A percentile compares a stretch with the other conserved stretches of the same genome.
phyloP scores from a whole-genome alignment of 2,329 filamentous ascomycete species.

The Diaporthe aspalathi region DNA sequence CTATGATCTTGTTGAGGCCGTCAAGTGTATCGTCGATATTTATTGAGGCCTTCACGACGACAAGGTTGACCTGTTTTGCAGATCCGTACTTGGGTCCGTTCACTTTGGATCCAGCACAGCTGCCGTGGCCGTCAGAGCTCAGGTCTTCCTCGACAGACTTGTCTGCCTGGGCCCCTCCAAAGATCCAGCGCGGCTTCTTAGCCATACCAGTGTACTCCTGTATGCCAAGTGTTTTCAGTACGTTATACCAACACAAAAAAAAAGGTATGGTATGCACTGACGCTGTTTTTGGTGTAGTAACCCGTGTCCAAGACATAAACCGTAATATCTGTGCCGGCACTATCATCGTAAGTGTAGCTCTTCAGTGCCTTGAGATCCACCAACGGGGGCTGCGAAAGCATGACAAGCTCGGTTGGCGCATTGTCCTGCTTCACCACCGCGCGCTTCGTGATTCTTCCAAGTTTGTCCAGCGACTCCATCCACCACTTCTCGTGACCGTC shows the following conservation, averaged over 20 bases:
- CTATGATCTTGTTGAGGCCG: not conserved
- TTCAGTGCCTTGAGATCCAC: conserved; percentile 8
- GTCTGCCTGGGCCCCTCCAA: conserved; percentile 5
- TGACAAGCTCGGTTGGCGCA: conserved; percentile 5
- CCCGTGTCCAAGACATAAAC: conserved; percentile 26
- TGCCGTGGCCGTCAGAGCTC: conserved; percentile 8
- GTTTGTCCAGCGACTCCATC: conserved; percentile 23
- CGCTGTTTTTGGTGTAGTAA: conserved; percentile 14
- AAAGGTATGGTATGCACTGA: not conserved
- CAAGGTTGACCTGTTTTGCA: conserved; percentile 13
- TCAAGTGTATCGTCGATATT: conserved; percentile 8
- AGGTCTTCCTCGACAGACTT: conserved; percentile 18
- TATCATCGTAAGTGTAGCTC: conserved; percentile 23
- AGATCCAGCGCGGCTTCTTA: conserved; percentile 14
- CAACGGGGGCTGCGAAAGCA: conserved; percentile 13
- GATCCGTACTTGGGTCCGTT: conserved; percentile 13
- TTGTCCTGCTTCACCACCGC: conserved; percentile 17
- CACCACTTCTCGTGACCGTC: conserved; percentile 24
- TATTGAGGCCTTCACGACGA: conserved; percentile 16
- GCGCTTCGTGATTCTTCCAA: conserved; percentile 15
- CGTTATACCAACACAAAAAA: not conserved
- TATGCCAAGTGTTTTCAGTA: not conserved
- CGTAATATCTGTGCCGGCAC: not conserved
- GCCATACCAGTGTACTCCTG: conserved; percentile 23
- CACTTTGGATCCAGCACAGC: conserved; percentile 22